Evolutionary conservation across 768 basidiomycete genomes (phyloP).

Genomic region (Trametes maxima): DNA sequence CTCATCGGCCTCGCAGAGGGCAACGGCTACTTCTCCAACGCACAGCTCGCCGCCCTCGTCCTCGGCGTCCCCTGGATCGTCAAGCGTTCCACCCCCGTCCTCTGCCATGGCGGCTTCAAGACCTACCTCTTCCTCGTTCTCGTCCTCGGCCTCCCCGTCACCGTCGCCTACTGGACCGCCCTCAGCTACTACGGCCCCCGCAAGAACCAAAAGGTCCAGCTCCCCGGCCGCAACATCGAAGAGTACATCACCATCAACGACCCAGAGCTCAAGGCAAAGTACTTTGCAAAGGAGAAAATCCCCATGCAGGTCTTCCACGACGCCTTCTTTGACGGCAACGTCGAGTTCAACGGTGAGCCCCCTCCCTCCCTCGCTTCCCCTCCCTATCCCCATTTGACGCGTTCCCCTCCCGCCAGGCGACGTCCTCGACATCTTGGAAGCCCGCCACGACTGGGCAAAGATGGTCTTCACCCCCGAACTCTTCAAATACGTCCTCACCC

Average conservation of each 20-base stretch:
- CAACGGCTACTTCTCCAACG: conserved; percentile 81
- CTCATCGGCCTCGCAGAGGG: conserved; percentile 83
- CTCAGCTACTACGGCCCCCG: conserved; percentile 81
- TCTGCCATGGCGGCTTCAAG: conserved; percentile 83
- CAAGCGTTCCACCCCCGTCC: conserved; percentile 79
- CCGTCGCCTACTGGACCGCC: conserved; percentile 87
- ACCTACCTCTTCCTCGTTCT: conserved; percentile 82
- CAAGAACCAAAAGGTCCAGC: conserved; percentile 80
- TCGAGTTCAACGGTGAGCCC: conserved; percentile 88
- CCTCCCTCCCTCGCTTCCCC: not conserved
- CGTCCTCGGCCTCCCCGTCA: conserved; percentile 73
- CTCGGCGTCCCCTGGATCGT: conserved; percentile 82
- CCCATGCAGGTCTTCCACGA: conserved; percentile 98
- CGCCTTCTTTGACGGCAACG: conserved; percentile 94
- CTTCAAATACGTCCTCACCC: conserved; percentile 90
- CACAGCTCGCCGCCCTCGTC: conserved; percentile 75
- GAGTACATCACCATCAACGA: conserved; percentile 93
- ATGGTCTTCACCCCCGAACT: conserved; percentile 90
- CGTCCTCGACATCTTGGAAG: conserved; percentile 90
- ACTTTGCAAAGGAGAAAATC: conserved; percentile 86
- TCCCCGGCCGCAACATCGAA: conserved; percentile 86
- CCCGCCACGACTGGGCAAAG: conserved; percentile 93
- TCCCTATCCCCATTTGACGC: conserved; percentile 13
- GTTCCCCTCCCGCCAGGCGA: conserved; percentile 59
- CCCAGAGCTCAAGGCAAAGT: conserved; percentile 73